Evolutionary conservation across 2,329 filamentous ascomycete species (phyloP).

Genomic region (Fusarium oxysporum): DNA sequence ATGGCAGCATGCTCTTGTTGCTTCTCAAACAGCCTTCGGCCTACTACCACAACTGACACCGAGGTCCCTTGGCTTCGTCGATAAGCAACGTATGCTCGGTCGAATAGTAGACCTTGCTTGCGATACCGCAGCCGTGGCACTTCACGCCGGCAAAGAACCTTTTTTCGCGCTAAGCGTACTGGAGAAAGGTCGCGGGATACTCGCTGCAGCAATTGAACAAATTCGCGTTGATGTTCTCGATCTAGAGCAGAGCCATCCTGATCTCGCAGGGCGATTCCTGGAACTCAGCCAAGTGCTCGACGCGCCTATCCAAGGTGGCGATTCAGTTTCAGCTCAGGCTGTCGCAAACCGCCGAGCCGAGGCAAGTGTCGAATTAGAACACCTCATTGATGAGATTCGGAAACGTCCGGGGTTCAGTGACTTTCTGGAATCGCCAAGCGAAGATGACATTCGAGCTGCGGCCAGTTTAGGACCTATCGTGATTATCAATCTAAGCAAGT

Average conservation of each 20-base stretch:
- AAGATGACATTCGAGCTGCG: rapidly evolving
- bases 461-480: neutral
- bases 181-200: neutral
- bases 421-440: neutral
- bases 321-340: neutral
- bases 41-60: neutral
- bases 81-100: neutral
- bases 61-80: neutral
- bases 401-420: rapidly evolving
- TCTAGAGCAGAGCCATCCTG: rapidly evolving
- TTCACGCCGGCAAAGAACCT: neutral
- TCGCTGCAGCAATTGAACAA: neutral
- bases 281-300: neutral
- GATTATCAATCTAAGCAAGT: neutral
- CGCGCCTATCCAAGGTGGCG: rapidly evolving
- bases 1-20: neutral
- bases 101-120: neutral
- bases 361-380: rapidly evolving
- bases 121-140: neutral
- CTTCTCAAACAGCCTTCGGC: rapidly evolving
- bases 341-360: neutral
- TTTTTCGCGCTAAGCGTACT: neutral
- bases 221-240: rapidly evolving
- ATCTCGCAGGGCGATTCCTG: rapidly evolving
- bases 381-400: neutral